Conservation (phyloP, 176 grass and related monocot genomes). For the Calamus simplicifolius region DNA sequence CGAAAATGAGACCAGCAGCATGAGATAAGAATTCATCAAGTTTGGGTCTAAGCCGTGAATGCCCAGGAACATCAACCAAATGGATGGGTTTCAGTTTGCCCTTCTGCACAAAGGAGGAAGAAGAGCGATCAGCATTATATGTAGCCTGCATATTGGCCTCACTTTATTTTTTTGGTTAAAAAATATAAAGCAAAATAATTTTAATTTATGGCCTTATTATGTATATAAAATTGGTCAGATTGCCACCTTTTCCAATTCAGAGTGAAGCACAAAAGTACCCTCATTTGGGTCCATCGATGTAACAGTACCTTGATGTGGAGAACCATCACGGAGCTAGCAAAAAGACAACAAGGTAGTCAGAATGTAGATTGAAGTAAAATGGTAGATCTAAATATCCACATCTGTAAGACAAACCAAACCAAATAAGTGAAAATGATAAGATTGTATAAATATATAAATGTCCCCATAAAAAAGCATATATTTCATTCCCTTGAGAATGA, state of each 20-base stretch:
- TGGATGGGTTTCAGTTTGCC: conserved; percentile 68
- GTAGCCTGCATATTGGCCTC: too few species aligned
- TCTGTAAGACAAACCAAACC: too few species aligned
- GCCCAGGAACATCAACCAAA: conserved; percentile 96
- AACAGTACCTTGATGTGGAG: conserved; percentile 83
- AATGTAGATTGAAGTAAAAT: neutral
- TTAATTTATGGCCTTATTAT: too few species aligned
- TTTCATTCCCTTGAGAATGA: too few species aligned
- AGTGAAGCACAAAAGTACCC: conserved; percentile 73
- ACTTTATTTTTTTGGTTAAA: too few species aligned
- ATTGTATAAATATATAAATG: too few species aligned
- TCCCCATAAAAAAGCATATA: too few species aligned
- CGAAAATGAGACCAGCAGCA: conserved; percentile 70
- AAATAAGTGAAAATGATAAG: too few species aligned
- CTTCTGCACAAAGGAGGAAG: conserved; percentile 22
- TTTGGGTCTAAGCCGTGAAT: conserved; percentile 82
- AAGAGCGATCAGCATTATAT: too few species aligned
- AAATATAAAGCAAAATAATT: too few species aligned
- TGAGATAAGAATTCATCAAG: conserved; percentile 77
- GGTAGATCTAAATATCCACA: neutral
- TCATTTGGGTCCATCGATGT: conserved; percentile 95
- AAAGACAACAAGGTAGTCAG: conserved; percentile 14
- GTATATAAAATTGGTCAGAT: too few species aligned
- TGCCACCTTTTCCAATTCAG: conserved; percentile 60
- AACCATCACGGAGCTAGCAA: conserved; percentile 85